Base-by-base conservation (phyloP, 768 basidiomycete genomes). In the Boletus sensibilis region DNA sequence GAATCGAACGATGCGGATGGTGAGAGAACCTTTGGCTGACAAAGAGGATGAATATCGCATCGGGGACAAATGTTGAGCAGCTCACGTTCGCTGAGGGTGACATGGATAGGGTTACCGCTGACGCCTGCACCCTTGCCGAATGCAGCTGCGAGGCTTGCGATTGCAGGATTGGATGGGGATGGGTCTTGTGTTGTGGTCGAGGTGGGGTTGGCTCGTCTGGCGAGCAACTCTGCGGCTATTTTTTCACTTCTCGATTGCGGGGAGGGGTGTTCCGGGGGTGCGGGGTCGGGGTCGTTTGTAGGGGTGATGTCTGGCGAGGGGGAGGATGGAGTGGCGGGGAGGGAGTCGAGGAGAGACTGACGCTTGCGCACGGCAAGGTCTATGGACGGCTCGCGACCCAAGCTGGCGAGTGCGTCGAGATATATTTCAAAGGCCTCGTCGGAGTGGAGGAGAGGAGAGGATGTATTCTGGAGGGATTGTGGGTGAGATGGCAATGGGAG, bases 31-130 rank as follows among this genome's bases (percentile, higher is more conserved):
- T 69, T 84, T 89, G 41, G 85, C 90, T 92, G 55, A 14, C 11
- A 9, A 40, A 20, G 34, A 23, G 31, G 52, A 12, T 67, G 53
- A 45, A n/a, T 21, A 21, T 13, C 31, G 6, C 0, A 21, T 18
- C 1, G 41, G n/a, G 14, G 16, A 35, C 5, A 13, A 35, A 14
- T 11, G 6, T 0, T 10, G 51, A 18, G 56, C 25, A 18, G 79
- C 88, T 71, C 64, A 89, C 92, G 83, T 79, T 94, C 91, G 58
- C 85, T 84, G 60, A 94, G 81, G 25, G 90, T 81, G 38, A 94
- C 93, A 45, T 89, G 82, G 33, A 95, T 85, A 6, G 93, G 93
- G 56, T 82, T 82, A 0, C 71, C 71, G 33, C 68, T 75, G 20
- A 76, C 74, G 25, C 79, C 80, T 12, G 75, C 75, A 18, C 75